Evolutionary conservation across 2,329 filamentous ascomycete genomes (phyloP).

Genomic region (Penicillium sp.): DNA sequence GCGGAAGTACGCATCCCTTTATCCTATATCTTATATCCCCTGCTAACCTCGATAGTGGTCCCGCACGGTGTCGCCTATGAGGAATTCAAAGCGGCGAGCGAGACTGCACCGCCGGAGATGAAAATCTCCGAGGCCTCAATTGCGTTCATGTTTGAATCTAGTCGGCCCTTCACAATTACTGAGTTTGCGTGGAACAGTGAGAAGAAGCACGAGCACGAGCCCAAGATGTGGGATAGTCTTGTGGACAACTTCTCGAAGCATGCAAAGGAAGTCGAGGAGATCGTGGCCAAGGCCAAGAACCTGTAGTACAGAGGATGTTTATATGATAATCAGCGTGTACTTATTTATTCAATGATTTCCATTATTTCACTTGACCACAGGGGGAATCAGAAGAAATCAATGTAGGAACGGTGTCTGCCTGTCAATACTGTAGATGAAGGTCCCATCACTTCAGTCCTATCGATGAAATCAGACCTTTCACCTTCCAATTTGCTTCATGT

Average conservation of each 20-base stretch:
- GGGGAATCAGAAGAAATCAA: too few relatives aligned
- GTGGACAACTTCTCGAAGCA: constrained; percentile 51
- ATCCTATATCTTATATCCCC: background rate
- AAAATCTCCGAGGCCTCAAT: constrained; percentile 32
- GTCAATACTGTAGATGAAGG: too few relatives aligned
- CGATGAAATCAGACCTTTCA: too few relatives aligned
- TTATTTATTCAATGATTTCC: background rate
- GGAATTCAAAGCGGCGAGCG: constrained; percentile 31
- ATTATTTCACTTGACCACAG: too few relatives aligned
- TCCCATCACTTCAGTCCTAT: too few relatives aligned
- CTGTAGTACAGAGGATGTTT: background rate
- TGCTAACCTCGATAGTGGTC: constrained; percentile 25
- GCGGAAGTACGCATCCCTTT: constrained; percentile 30
- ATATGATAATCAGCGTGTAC: background rate
- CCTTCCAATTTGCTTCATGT: too few relatives aligned
- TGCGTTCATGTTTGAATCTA: constrained; percentile 36
- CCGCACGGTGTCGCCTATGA: constrained; percentile 36
- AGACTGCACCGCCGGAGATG: constrained; percentile 24
- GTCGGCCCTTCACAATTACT: constrained; percentile 33
- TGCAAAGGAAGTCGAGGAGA: constrained; percentile 45
- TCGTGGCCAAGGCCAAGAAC: constrained; percentile 32
- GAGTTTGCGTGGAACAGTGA: constrained; percentile 34
- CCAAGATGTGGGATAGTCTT: constrained; percentile 52
- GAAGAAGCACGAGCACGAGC: constrained; percentile 45
- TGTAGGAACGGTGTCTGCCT: too few relatives aligned